Conservation (phyloP, 495 filamentous ascomycete species). For the Polyplosphaeria fusca region DNA sequence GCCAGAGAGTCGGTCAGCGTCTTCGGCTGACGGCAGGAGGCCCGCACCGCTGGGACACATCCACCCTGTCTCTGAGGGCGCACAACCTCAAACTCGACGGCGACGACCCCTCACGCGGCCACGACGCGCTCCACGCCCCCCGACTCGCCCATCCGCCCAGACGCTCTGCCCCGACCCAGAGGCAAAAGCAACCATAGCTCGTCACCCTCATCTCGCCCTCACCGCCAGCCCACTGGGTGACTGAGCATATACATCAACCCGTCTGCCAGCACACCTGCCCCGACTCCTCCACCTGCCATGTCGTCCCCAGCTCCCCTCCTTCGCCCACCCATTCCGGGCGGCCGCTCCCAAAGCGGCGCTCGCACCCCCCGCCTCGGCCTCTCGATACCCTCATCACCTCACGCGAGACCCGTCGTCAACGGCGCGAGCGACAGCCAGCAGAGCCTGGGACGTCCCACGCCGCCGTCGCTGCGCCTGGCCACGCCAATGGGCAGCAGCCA, state of each 20-base stretch:
- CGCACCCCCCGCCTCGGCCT: constrained; percentile 78
- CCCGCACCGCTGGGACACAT: constrained; percentile 25
- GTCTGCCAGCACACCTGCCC: not conserved
- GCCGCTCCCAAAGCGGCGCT: constrained; percentile 58
- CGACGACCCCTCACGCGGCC: constrained; percentile 7
- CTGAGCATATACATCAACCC: constrained; percentile 20
- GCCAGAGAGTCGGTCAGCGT: constrained; percentile 26
- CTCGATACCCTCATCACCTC: constrained; percentile 82
- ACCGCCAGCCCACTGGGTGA: not conserved
- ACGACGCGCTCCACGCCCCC: not conserved
- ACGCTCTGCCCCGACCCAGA: constrained; percentile 4
- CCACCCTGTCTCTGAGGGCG: constrained; percentile 2
- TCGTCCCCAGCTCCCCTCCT: constrained; percentile 75
- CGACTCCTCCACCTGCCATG: constrained; percentile 52
- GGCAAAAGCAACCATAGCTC: constrained; percentile 13
- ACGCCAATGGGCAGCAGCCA: constrained; percentile 73
- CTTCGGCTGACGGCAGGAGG: constrained; percentile 26
- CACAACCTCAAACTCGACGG: constrained; percentile 16
- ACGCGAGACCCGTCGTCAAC: constrained; percentile 63
- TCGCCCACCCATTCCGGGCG: constrained; percentile 77
- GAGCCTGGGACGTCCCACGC: constrained; percentile 41
- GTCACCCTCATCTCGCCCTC: constrained; percentile 3
- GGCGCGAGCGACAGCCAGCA: constrained; percentile 17
- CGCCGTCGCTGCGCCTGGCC: constrained; percentile 72
- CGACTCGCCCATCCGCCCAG: not conserved